Base-by-base conservation (phyloP, 2,329 filamentous ascomycete genomes). In the Microsporum canis region DNA sequence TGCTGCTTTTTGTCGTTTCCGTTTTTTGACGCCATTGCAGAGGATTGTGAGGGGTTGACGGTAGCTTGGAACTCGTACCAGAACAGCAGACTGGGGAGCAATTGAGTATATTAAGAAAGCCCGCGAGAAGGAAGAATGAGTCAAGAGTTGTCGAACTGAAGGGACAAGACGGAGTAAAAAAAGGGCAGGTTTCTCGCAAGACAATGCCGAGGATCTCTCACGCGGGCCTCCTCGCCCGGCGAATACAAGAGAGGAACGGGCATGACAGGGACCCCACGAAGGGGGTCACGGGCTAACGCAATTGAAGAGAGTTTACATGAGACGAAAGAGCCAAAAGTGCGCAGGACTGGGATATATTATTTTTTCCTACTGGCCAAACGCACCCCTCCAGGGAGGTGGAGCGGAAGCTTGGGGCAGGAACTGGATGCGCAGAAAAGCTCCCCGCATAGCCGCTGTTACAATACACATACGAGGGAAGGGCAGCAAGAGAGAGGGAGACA, bases 1-100 rank as follows among this genome's bases (percentile, higher is more conserved):
- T 87, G 84, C 79, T 88, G 51, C 51, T 31, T 92, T 27, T 47
- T 49, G 23, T 62, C 62, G 31, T 62, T 65, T 57, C 58, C 56
- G 36, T 63, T 58, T 62, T 60, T 62, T 6, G 60, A 63, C 41
- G 55, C 34, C 57, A 47, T 59, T 58, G 17, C 56, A 12, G 23
- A 58, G 29, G n/a, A n/a, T 2, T 55, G 33, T 36, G 31, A 7
- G 12, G 31, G 33, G 51, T 5, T 5, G 39, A 43, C 10, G n/a
- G 39, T 43, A 43, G 17, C 39, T 43, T 43, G 39, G 14, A 14
- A 31, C 49, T 55, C 49, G 33, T 34, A 23, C 31, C 33, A 34
- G 14, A 31, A 55, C 36, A 10, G 34, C 23, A 29, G 27, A 12
- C 17, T 23, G 17, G 6, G 36, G 17, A 39, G 36, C 34, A 39